Evolutionary conservation across 2,329 filamentous ascomycete genomes (phyloP).

Genomic region (Diaporthe citri): DNA sequence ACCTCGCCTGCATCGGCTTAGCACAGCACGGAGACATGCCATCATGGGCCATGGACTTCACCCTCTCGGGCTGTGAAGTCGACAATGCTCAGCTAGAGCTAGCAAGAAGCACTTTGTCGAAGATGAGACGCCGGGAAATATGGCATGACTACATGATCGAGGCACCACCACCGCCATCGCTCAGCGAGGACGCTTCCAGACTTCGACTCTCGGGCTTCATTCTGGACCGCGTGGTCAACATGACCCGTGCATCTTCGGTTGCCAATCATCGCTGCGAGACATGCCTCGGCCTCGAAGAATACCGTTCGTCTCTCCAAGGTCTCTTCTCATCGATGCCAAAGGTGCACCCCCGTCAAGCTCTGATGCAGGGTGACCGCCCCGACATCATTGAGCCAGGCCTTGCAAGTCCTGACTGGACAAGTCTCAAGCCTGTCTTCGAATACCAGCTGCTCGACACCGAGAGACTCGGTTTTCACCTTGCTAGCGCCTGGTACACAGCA

Average conservation of each 20-base stretch:
- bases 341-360: neutral
- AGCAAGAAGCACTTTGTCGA: slow-evolving; percentile 3
- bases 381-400: slow-evolving; percentile 6
- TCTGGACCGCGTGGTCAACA: neutral
- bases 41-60: slow-evolving; percentile 16
- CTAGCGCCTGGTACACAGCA: slow-evolving; percentile 4
- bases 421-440: neutral
- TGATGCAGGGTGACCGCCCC: slow-evolving; percentile 4
- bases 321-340: slow-evolving; percentile 13
- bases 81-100: slow-evolving; percentile 13
- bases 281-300: neutral
- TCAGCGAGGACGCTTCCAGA: slow-evolving; percentile 4
- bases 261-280: neutral
- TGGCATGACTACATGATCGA: slow-evolving; percentile 18
- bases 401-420: slow-evolving; percentile 3
- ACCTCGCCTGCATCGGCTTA: slow-evolving; percentile 16
- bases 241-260: neutral
- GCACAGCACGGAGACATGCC: slow-evolving; percentile 26
- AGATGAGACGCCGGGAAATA: slow-evolving; percentile 6
- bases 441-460: neutral
- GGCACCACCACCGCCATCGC: neutral
- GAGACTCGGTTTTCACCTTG: slow-evolving; percentile 3
- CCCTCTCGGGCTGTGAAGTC: slow-evolving; percentile 16
- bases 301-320: neutral
- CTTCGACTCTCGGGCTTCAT: slow-evolving; percentile 20